phyloP scores from a whole-genome alignment of 129 eudicot species.

The Calendula officinalis region DNA sequence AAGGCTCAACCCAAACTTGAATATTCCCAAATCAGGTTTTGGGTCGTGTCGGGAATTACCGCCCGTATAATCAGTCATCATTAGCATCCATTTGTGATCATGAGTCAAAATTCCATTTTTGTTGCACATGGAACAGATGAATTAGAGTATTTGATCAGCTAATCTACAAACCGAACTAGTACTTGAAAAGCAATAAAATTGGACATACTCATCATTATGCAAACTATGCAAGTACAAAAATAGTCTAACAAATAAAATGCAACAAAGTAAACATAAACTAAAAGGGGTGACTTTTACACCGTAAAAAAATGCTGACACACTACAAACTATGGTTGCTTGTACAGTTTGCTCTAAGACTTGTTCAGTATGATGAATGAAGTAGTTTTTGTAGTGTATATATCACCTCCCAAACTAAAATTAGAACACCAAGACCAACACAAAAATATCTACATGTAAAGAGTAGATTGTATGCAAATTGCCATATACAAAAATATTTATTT shows the following conservation, averaged over 20 bases:
- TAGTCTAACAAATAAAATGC: not conserved
- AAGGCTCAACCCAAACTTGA: too few relatives aligned
- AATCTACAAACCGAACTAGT: conserved; percentile 3
- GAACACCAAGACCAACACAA: not conserved
- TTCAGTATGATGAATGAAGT: too few relatives aligned
- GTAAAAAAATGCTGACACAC: not conserved
- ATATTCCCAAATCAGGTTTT: too few relatives aligned
- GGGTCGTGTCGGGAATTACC: too few relatives aligned
- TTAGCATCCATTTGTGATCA: too few relatives aligned
- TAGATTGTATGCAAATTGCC: not conserved
- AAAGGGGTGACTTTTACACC: not conserved
- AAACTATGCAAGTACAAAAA: conserved; percentile 27
- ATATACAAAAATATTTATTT: conserved; percentile 18
- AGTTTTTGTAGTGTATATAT: too few relatives aligned
- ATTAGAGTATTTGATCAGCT: not conserved
- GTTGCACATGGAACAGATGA: too few relatives aligned
- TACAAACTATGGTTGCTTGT: not conserved
- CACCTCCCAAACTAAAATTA: not conserved
- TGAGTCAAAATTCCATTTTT: too few relatives aligned
- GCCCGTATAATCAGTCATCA: too few relatives aligned
- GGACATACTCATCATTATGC: conserved; percentile 6
- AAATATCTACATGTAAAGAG: not conserved
- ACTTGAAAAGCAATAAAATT: not conserved
- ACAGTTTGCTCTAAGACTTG: too few relatives aligned
- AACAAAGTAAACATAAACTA: conserved; percentile 1